Percentiles rank a stretch among this genome's conserved stretches.
Conservation (phyloP, 75 land plant genomes). For the Pinus taeda region DNA sequence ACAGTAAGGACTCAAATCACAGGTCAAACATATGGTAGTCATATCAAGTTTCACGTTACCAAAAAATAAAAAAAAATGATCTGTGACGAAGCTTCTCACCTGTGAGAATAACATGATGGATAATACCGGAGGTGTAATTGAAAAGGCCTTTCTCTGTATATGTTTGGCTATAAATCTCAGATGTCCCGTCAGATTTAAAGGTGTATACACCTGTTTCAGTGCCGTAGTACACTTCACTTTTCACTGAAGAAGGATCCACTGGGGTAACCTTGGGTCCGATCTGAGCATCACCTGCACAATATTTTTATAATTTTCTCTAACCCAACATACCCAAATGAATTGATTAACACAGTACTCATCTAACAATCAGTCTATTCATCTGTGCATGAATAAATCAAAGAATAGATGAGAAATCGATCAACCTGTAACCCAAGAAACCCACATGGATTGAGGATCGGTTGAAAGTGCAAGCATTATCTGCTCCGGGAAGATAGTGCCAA, state of each 20-base stretch:
- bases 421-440: conserved; percentile 90
- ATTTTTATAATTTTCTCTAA: too few relatives aligned
- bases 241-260: conserved; percentile 31
- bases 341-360: too few relatives aligned
- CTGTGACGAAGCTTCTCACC: conserved; percentile 10
- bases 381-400: too few relatives aligned
- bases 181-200: conserved; percentile 11
- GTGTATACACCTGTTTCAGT: conserved; percentile 17
- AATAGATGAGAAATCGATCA: too few relatives aligned
- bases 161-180: conserved; percentile 34
- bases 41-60: too few relatives aligned
- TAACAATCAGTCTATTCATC: too few relatives aligned
- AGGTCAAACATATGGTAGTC: too few relatives aligned
- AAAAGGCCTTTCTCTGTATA: conserved; percentile 37
- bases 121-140: conserved; percentile 50
- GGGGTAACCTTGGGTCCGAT: conserved; percentile 28
- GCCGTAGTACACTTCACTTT: conserved; percentile 36
- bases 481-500: conserved; percentile 62
- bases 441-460: conserved; percentile 59
- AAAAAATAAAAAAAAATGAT: too few relatives aligned
- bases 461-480: conserved; percentile 80
- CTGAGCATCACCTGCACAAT: conserved; percentile 33
- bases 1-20: too few relatives aligned
- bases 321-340: too few relatives aligned
- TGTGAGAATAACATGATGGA: conserved; percentile 40